Evolutionary conservation across 2,329 filamentous ascomycete genomes (phyloP), one percentile per base, ranked within the genome.

Genomic region (Fusarium musae): DNA sequence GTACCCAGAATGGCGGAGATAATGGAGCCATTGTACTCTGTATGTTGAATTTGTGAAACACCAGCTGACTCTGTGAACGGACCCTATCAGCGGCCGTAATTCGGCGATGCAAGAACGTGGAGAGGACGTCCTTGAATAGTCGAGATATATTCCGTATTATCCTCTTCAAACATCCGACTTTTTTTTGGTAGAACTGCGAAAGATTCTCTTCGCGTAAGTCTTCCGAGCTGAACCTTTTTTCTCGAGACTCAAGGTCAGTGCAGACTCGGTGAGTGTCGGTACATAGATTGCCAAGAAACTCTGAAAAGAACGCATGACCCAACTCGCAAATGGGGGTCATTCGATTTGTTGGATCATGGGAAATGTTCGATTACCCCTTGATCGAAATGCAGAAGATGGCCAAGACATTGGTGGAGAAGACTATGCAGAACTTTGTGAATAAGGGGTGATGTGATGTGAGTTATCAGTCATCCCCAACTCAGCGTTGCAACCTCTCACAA

Each of bases 71-170:
- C 58, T 44, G 59, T 28, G 67, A 65, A 73, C 63, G 71, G 70
- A 56, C 62, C 70, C 50, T 69, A 42, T 37, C 28, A 30, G 28
- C 71, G 71, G 70, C 66, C 46, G 56, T 72, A 73, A 73, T 44
- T 73, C 71, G 71, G 71, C 60, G 71, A 46, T 67, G 63, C 56
- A 53, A 42, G 49, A 63, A 63, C 32, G n/a, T 53, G 56, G 23
- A 23, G 23, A 23, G 23, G 40, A 32, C 52, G 26, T 57, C 49
- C 69, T 46, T 60, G 56, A 42, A 43, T 50, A 50, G 28, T 53
- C n/a, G 47, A 59, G 34, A 59, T 23, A 47, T 68, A 70, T 72
- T 62, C 70, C 60, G 56, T 54, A 21, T 59, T 73, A 63, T 61
- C 62, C 40, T 68, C 70, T 69, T 69, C 43, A 43, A 40, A 60